Evolutionary conservation across 768 basidiomycete genomes (phyloP).

Genomic region (Boletus edulis): DNA sequence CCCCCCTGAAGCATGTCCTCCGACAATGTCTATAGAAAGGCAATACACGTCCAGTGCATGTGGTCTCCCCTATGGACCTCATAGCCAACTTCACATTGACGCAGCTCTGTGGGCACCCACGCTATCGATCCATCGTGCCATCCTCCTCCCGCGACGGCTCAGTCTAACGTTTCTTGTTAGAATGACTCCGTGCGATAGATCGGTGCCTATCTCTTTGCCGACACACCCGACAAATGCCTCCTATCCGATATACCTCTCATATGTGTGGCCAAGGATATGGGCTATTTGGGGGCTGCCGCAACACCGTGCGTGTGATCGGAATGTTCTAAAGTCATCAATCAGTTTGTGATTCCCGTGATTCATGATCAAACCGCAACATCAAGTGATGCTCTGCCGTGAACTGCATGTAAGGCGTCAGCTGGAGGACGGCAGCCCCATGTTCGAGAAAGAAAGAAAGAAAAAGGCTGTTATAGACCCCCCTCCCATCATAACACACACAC

Average conservation of each 20-base stretch:
- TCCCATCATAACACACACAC: constrained; percentile 10
- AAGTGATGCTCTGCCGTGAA: constrained; percentile 20
- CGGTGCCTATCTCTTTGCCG: constrained; percentile 21
- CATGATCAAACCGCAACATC: constrained; percentile 15
- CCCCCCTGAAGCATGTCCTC: constrained; percentile 1
- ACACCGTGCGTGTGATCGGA: constrained; percentile 17
- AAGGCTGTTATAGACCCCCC: constrained; percentile 11
- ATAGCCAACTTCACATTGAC: constrained; percentile 2
- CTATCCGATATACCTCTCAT: constrained; percentile 14
- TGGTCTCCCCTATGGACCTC: constrained; percentile 5
- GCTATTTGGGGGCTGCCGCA: constrained; percentile 7
- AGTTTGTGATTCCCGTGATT: constrained; percentile 21
- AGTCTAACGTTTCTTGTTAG: constrained; percentile 12
- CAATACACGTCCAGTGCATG: neutral
- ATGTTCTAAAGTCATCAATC: constrained; percentile 17
- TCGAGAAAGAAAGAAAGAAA: constrained; percentile 1
- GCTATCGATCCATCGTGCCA: constrained; percentile 10
- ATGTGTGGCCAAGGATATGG: constrained; percentile 1
- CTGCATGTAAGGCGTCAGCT: constrained; percentile 16
- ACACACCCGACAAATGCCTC: constrained; percentile 18
- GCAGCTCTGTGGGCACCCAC: constrained; percentile 1
- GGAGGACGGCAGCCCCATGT: constrained; percentile 8
- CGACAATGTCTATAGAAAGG: constrained; percentile 6
- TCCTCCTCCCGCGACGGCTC: constrained; percentile 18
- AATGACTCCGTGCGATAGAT: constrained; percentile 8